These are phyloP conservation scores for Phytophthora hibernalis DNA, from an alignment of 352 stramenopile genomes.

Conservation along the genomic window DNA sequence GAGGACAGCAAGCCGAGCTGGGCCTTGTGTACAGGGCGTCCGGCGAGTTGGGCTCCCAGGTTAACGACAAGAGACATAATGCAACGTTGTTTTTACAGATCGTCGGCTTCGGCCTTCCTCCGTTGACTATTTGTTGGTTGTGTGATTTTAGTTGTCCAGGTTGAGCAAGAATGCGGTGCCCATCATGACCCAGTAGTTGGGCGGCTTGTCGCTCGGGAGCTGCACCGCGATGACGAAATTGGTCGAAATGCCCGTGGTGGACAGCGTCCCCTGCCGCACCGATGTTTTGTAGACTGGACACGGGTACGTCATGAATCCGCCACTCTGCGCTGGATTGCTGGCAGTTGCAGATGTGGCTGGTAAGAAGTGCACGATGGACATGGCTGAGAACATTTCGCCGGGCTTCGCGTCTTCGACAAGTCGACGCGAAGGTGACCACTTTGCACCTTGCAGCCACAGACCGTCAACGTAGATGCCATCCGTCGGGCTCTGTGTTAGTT, in stretches of 20 bases:
- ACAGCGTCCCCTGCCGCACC: conserved; percentile 91
- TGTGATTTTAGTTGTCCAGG: conserved; percentile 70
- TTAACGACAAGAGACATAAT: conserved; percentile 46
- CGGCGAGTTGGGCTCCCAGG: conserved; percentile 33
- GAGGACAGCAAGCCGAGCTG: background rate
- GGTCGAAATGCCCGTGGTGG: conserved; percentile 94
- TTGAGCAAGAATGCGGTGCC: conserved; percentile 94
- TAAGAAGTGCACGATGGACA: conserved; percentile 92
- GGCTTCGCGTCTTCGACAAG: conserved; percentile 84
- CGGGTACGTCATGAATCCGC: conserved; percentile 68
- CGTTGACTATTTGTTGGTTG: conserved; percentile 8
- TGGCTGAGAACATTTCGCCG: conserved; percentile 93
- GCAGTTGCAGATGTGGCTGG: conserved; percentile 58
- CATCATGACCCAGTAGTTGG: conserved; percentile 94
- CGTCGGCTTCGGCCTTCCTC: conserved; percentile 22
- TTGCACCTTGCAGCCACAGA: conserved; percentile 88
- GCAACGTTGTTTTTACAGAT: conserved; percentile 46
- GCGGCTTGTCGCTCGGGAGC: conserved; percentile 80
- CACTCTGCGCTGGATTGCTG: conserved; percentile 39
- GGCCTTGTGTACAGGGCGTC: conserved; percentile 39
- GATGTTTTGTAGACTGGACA: conserved; percentile 96
- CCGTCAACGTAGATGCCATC: conserved; percentile 95
- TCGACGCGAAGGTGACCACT: conserved; percentile 79
- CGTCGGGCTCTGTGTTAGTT: conserved; percentile 68
- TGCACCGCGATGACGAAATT: conserved; percentile 95